Evolutionary conservation across 371 early-diverging fungal species (phyloP), one percentile per base, ranked within the genome.

Genomic region (Entomophthora muscae): DNA sequence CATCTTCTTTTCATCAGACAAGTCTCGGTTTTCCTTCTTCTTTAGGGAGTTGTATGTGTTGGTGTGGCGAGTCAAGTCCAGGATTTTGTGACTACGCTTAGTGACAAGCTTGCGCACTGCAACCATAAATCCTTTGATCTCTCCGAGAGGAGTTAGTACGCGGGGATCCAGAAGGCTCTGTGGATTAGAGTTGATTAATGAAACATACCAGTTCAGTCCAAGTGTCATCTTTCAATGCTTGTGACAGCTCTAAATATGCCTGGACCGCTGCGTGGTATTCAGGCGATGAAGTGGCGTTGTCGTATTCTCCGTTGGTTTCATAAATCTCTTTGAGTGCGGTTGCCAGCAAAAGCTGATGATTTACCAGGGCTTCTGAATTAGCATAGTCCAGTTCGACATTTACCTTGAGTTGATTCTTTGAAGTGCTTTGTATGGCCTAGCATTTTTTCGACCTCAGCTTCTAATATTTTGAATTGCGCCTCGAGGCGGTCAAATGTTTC

Each of bases 71-170:
- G 22, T 52, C 7, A 52, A 63, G 24, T 63, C 63, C 12, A 52
- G 23, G 12, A 63, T 22, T 54, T 63, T 63, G 32, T 63, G 53
- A 63, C 22, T 21, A 30, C 63, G 52, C 54, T 63, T 63, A 30
- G 13, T 23, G 32, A 63, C 54, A 24, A 63, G 32, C 31, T 63
- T 63, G 2, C 63, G 12, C 27, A 63, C 54, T 10, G 32, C 23
- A 12, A 17, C 22, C 24, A 63, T 1, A 53, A 54, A 23, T 3
- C n/a, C 28, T 53, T 26, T 28, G 17, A 63, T 13, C 17, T 51
- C 52, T 30, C 53, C 17, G 28, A 54, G 31, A 10, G 63, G 63
- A 21, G 32, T 55, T 13, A 63, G 22, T 13, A 63, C 63, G 10
- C 63, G 24, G 21, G 52, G 32, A 27, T 63, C 52, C 13, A 61